A percentile compares a stretch with the other conserved stretches of the same genome.
Evolutionary conservation across 2,329 filamentous ascomycete genomes (phyloP).

Genomic region (Colletotrichum echinochloae): DNA sequence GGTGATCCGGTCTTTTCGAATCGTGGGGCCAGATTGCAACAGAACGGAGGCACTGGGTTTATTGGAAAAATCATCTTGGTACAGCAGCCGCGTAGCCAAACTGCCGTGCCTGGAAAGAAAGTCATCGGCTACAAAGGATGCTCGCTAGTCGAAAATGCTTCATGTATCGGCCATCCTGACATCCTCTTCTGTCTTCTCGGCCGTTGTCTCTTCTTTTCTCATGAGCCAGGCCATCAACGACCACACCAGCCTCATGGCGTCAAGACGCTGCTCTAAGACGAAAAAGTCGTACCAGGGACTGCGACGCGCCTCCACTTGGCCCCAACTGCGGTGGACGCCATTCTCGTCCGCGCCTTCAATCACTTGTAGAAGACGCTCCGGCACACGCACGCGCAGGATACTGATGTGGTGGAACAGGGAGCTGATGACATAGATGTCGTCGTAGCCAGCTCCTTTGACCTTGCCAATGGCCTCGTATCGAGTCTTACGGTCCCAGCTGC

Average conservation of each 20-base stretch:
- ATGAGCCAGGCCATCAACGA: slow-evolving; percentile 71
- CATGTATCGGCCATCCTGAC: slow-evolving; percentile 47
- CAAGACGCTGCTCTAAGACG: slow-evolving; percentile 62
- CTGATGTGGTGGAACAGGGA: slow-evolving; percentile 72
- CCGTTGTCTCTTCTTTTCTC: slow-evolving; percentile 54
- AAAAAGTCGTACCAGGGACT: slow-evolving; percentile 74
- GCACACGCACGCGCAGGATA: slow-evolving; percentile 69
- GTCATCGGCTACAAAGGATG: background rate
- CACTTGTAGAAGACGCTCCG: slow-evolving; percentile 63
- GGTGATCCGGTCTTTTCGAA: background rate
- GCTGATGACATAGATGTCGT: slow-evolving; percentile 73
- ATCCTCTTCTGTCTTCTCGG: slow-evolving; percentile 42
- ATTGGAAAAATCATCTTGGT: background rate
- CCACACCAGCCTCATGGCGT: slow-evolving; percentile 70
- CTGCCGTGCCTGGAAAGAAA: slow-evolving; percentile 4
- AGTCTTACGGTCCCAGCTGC: slow-evolving; percentile 71
- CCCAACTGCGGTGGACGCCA: slow-evolving; percentile 59
- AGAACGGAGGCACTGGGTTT: background rate
- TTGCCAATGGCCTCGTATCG: slow-evolving; percentile 69
- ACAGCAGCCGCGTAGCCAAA: background rate
- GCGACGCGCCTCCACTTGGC: slow-evolving; percentile 65
- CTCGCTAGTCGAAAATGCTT: slow-evolving; percentile 4
- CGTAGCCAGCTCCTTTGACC: slow-evolving; percentile 58
- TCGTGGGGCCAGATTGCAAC: background rate
- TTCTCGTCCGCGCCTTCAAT: slow-evolving; percentile 60